Conservation (phyloP, 176 grass and related monocot species). For the Oryza meyeriana region DNA sequence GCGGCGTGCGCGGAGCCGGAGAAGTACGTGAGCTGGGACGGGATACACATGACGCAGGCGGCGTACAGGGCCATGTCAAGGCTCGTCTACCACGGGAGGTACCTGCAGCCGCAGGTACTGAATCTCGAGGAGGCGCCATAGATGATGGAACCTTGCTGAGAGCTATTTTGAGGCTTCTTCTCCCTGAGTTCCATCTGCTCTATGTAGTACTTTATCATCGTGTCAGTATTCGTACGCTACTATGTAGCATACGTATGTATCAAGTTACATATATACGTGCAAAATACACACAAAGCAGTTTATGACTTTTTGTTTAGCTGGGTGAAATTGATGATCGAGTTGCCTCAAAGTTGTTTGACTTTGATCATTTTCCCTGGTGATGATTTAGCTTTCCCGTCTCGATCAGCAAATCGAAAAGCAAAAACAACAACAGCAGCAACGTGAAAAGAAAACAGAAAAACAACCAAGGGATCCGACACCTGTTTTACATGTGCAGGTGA, state of each 20-base stretch:
- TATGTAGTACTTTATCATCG: background rate
- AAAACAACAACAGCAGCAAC: no score
- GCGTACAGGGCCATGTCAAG: conserved; percentile 62
- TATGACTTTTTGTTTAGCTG: background rate
- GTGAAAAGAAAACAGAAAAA: no score
- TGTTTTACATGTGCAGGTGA: no score
- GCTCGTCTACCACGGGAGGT: conserved; percentile 46
- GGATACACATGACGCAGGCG: conserved; percentile 87
- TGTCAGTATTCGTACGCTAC: background rate
- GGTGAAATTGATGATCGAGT: background rate
- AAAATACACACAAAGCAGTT: background rate
- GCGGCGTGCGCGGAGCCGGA: conserved; percentile 52
- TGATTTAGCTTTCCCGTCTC: no score
- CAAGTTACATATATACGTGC: background rate
- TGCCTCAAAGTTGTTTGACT: no score
- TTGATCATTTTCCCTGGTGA: no score
- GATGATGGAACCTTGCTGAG: background rate
- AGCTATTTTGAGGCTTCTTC: background rate
- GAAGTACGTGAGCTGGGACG: conserved; percentile 77
- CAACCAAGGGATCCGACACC: no score
- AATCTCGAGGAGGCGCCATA: conserved; percentile 11
- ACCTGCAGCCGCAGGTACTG: conserved; percentile 52
- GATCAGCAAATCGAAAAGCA: no score
- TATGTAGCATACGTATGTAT: background rate
- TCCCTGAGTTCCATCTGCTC: background rate